A percentile compares a stretch with the other conserved stretches of the same genome.
Conservation (phyloP, 805 yeast genomes). For the Candida schatavii region DNA sequence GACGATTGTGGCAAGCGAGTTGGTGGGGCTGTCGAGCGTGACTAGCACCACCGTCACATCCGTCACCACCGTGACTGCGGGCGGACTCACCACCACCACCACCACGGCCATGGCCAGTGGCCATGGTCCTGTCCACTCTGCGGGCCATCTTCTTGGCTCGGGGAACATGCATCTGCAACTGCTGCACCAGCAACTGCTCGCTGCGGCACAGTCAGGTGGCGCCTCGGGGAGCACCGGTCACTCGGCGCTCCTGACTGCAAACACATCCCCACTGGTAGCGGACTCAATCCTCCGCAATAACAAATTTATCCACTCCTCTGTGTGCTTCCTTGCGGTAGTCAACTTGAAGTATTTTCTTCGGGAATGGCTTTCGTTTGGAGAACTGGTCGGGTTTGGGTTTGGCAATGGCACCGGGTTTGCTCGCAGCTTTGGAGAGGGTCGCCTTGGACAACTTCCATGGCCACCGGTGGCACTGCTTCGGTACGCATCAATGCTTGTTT, state of each 20-base stretch:
- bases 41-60: conserved; percentile 10
- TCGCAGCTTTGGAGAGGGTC: too few species aligned
- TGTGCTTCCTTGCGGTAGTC: conserved; percentile 20
- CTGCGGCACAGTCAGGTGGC: neutral
- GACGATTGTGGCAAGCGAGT: conserved; percentile 27
- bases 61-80: neutral
- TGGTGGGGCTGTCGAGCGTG: conserved; percentile 25
- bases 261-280: neutral
- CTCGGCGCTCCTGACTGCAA: neutral
- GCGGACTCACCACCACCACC: conserved; percentile 17
- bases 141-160: neutral
- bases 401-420: neutral
- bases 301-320: conserved; percentile 16
- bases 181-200: neutral
- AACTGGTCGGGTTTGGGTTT: conserved; percentile 1
- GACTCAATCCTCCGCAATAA: conserved; percentile 12
- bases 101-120: conserved; percentile 14
- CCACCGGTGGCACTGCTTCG: neutral
- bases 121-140: conserved; percentile 7
- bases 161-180: neutral
- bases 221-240: neutral
- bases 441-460: neutral
- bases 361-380: conserved; percentile 7
- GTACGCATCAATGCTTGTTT: conserved; percentile 4
- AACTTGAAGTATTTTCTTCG: conserved; percentile 17